Evolutionary conservation across 176 grass and related monocot genomes (phyloP).

Genomic region (Echinochloa phyllopogon): DNA sequence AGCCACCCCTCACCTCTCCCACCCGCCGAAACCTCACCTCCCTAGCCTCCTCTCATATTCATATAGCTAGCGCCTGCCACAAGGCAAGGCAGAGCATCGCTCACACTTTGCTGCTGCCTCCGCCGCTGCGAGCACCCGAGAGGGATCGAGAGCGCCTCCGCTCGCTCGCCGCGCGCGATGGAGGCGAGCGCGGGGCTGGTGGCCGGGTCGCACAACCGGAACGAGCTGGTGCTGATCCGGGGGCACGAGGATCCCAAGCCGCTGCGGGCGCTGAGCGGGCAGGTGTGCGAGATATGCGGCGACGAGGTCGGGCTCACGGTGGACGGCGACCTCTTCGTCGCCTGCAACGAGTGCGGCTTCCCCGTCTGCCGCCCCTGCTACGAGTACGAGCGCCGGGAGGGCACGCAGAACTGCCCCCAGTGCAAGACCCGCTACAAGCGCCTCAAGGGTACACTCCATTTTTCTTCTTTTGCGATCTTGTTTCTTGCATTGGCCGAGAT

Average conservation of each 20-base stretch:
- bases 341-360: slow-evolving; percentile 99
- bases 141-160: not conserved
- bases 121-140: not conserved
- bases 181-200: slow-evolving; percentile 87
- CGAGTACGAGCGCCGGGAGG: slow-evolving; percentile 96
- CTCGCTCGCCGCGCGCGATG: slow-evolving; percentile 23
- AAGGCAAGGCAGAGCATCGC: slow-evolving; percentile 45
- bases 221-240: slow-evolving; percentile 96
- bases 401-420: slow-evolving; percentile 94
- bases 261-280: slow-evolving; percentile 76
- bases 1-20: slow-evolving; percentile 56
- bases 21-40: slow-evolving; percentile 39
- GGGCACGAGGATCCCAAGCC: slow-evolving; percentile 97
- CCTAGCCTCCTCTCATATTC: slow-evolving; percentile 10
- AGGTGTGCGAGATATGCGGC: slow-evolving; percentile 99
- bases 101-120: not conserved
- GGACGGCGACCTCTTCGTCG: slow-evolving; percentile 90
- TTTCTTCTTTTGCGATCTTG: not conserved
- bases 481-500: no score
- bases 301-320: slow-evolving; percentile 82
- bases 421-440: slow-evolving; percentile 99
- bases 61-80: slow-evolving; percentile 54
- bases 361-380: slow-evolving; percentile 98
- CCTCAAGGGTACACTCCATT: slow-evolving; percentile 64
- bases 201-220: slow-evolving; percentile 92